phyloP scores from a whole-genome alignment of 2,329 filamentous ascomycete genomes.

The Xylariaceae sp. region DNA sequence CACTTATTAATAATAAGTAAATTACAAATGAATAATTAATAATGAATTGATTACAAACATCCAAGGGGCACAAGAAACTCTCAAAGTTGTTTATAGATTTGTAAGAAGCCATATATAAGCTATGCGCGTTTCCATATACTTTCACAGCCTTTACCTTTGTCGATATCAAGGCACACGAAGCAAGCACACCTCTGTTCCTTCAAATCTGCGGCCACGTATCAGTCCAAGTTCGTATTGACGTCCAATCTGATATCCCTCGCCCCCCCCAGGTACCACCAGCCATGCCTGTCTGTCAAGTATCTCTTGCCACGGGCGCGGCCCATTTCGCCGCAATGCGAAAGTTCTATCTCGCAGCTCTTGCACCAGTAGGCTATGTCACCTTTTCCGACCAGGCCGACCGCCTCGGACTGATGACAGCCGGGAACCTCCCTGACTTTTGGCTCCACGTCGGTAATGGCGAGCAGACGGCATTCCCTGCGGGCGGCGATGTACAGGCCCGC shows the following conservation, averaged over 20 bases:
- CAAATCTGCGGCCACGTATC: too few species aligned
- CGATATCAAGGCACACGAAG: too few species aligned
- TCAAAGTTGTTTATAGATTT: not conserved
- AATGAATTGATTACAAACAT: too few species aligned
- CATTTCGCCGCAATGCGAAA: slow-evolving; percentile 25
- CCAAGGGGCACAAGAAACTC: too few species aligned
- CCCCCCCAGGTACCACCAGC: not conserved
- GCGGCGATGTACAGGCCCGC: slow-evolving; percentile 11
- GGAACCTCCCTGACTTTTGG: slow-evolving; percentile 28
- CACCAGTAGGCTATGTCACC: slow-evolving; percentile 27
- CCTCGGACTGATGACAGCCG: slow-evolving; percentile 20
- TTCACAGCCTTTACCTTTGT: not conserved
- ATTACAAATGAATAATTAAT: too few species aligned
- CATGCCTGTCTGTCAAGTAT: slow-evolving; percentile 28
- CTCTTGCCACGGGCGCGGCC: slow-evolving; percentile 24
- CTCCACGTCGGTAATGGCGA: slow-evolving; percentile 26
- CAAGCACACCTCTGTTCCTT: too few species aligned
- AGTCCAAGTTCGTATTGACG: too few species aligned
- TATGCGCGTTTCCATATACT: not conserved
- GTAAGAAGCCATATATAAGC: not conserved
- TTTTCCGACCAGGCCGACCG: slow-evolving; percentile 22
- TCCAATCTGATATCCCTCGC: not conserved
- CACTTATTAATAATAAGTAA: too few species aligned
- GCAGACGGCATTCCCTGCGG: slow-evolving; percentile 15
- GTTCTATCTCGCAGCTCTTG: slow-evolving; percentile 27